Percentiles rank a stretch among this genome's conserved stretches.
phyloP scores from a whole-genome alignment of 2,329 filamentous ascomycete genomes.

The Coleophoma eucalyptorum region DNA sequence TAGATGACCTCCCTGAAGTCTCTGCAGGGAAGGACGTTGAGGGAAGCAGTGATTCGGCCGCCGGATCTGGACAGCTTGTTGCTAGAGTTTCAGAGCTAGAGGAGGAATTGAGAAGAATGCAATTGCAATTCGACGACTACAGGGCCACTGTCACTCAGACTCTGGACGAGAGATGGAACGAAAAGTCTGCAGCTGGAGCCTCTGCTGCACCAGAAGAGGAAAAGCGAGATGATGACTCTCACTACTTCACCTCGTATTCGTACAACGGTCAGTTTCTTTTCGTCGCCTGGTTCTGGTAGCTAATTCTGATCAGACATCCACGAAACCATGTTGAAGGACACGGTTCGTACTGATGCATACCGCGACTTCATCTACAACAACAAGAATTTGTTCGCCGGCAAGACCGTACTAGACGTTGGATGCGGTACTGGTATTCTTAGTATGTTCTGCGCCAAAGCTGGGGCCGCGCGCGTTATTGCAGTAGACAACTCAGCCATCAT shows the following conservation, averaged over 20 bases:
- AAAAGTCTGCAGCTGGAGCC: constrained; percentile 33
- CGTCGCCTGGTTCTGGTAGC: background rate
- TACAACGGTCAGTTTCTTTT: constrained; percentile 51
- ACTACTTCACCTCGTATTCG: constrained; percentile 63
- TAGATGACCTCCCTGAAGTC: constrained; percentile 70
- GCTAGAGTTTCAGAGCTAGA: constrained; percentile 32
- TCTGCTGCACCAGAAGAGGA: constrained; percentile 41
- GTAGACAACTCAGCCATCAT: constrained; percentile 94
- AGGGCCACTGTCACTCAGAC: constrained; percentile 33
- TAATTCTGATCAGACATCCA: constrained; percentile 67
- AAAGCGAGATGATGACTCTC: constrained; percentile 48
- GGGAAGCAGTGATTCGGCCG: constrained; percentile 20
- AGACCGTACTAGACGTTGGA: constrained; percentile 86
- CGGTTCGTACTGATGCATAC: constrained; percentile 84
- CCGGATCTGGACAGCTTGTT: constrained; percentile 20
- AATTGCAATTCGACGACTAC: constrained; percentile 35
- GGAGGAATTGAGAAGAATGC: constrained; percentile 31
- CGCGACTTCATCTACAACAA: constrained; percentile 93
- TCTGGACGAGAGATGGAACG: constrained; percentile 33
- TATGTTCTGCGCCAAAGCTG: constrained; percentile 92
- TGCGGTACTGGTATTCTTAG: constrained; percentile 85
- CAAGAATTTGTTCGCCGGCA: constrained; percentile 80
- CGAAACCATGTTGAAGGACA: constrained; percentile 92
- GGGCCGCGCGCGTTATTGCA: constrained; percentile 80
- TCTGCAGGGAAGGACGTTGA: constrained; percentile 24